Percentiles rank a stretch among this genome's conserved stretches.
Conservation (phyloP, 2,329 filamentous ascomycete genomes). For the Fusarium subglutinans region DNA sequence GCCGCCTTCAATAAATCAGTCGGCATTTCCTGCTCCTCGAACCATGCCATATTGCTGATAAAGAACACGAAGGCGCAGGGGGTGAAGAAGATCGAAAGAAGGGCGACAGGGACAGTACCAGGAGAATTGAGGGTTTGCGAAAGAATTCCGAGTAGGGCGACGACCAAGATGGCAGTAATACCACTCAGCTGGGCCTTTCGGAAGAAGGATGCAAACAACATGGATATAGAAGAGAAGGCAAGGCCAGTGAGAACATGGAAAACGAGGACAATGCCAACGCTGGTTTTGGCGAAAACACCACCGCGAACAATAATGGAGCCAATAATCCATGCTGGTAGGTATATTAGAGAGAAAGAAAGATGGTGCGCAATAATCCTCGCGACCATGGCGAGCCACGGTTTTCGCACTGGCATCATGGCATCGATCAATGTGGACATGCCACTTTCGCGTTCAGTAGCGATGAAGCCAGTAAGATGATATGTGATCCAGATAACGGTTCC, state of each 20-base stretch:
- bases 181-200: conserved; percentile 88
- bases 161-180: conserved; percentile 77
- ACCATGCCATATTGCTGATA: conserved; percentile 78
- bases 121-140: conserved; percentile 77
- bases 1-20: conserved; percentile 70
- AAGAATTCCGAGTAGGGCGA: conserved; percentile 80
- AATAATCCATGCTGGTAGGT: conserved; percentile 84
- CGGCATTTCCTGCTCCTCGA: conserved; percentile 68
- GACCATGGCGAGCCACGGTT: conserved; percentile 79
- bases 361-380: conserved; percentile 83
- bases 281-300: conserved; percentile 74
- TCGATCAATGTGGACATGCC: conserved; percentile 91
- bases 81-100: conserved; percentile 81
- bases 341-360: conserved; percentile 80
- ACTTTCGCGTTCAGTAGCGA: conserved; percentile 84
- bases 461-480: conserved; percentile 87
- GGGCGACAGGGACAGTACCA: conserved; percentile 69
- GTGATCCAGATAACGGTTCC: conserved; percentile 82
- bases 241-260: conserved; percentile 82
- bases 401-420: conserved; percentile 85
- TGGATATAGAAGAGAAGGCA: conserved; percentile 80
- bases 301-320: conserved; percentile 71
- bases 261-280: conserved; percentile 71
- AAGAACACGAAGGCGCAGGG: conserved; percentile 91
- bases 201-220: conserved; percentile 86